phyloP scores from a whole-genome alignment of 495 filamentous ascomycete species.

The Penicillium goetzii region DNA sequence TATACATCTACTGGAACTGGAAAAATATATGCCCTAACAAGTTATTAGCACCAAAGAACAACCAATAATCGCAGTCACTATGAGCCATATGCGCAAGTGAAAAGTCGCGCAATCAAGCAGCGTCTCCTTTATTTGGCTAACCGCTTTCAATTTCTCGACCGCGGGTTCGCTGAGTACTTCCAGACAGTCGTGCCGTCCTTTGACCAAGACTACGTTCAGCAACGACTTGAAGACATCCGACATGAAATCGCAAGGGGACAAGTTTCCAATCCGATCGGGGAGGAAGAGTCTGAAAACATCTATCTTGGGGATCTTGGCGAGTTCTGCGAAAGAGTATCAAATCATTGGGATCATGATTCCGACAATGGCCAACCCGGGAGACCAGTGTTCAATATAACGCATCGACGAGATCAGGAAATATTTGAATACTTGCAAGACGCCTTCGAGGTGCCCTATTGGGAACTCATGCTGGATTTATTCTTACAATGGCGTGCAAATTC shows the following conservation, averaged over 20 bases:
- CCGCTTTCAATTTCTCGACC: neutral
- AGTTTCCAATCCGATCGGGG: neutral
- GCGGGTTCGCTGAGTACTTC: conserved; percentile 1
- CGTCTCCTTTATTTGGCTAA: neutral
- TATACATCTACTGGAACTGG: neutral
- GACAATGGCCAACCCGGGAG: neutral
- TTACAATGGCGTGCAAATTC: neutral
- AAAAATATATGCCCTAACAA: neutral
- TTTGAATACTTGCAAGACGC: conserved; percentile 4
- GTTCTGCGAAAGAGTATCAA: neutral
- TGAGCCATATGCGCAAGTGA: neutral
- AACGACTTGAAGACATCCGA: neutral
- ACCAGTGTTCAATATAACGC: neutral
- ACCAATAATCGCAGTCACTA: neutral
- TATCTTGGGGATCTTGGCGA: conserved; percentile 6
- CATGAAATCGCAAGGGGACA: neutral
- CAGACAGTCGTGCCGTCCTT: conserved; percentile 1
- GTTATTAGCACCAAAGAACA: neutral
- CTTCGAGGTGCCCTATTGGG: neutral
- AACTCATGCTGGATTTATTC: conserved; percentile 4
- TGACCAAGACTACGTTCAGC: neutral
- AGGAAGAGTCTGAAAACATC: neutral
- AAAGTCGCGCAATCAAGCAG: neutral
- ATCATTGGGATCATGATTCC: neutral
- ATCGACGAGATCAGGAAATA: neutral